Evolutionary conservation across 2,329 filamentous ascomycete genomes (phyloP).

Genomic region (Ophiostoma tasmaniense): DNA sequence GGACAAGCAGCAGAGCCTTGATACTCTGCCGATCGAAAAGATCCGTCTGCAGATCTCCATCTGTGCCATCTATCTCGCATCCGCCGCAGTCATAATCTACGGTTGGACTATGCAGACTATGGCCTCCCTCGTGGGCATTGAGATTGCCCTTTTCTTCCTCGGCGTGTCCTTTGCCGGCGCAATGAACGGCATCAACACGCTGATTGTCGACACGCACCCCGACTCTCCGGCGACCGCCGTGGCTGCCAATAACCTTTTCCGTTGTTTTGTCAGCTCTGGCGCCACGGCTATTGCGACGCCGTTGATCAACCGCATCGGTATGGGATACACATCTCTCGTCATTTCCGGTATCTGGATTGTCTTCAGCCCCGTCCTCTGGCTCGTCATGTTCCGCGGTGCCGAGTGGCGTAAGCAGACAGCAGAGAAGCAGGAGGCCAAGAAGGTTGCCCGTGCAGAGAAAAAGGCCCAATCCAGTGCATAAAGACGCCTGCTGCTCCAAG

Average conservation of each 20-base stretch:
- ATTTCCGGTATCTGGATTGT: conserved; percentile 36
- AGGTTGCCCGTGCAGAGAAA: neutral
- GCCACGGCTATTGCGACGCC: neutral
- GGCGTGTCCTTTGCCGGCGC: conserved; percentile 32
- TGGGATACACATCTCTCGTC: conserved; percentile 44
- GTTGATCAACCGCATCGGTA: conserved; percentile 28
- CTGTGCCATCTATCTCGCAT: conserved; percentile 43
- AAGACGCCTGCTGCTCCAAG: neutral
- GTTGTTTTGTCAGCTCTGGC: neutral
- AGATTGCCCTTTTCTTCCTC: conserved; percentile 38
- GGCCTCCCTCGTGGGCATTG: conserved; percentile 39
- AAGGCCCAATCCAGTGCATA: neutral
- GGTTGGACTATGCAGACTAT: conserved; percentile 15
- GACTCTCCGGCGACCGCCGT: conserved; percentile 44
- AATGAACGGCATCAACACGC: conserved; percentile 43
- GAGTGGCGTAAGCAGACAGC: conserved; percentile 8
- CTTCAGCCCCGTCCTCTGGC: conserved; percentile 32
- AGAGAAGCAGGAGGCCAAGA: neutral
- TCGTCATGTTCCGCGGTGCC: conserved; percentile 34
- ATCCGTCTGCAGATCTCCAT: conserved; percentile 42
- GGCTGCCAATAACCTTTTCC: conserved; percentile 35
- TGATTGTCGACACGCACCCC: conserved; percentile 50
- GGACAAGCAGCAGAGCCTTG: conserved; percentile 42
- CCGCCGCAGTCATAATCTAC: conserved; percentile 24
- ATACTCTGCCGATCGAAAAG: conserved; percentile 43